These are phyloP conservation scores for Macrophomina pseudophaseolina DNA, from an alignment of 2,329 filamentous ascomycete species.

Conservation along the genomic window DNA sequence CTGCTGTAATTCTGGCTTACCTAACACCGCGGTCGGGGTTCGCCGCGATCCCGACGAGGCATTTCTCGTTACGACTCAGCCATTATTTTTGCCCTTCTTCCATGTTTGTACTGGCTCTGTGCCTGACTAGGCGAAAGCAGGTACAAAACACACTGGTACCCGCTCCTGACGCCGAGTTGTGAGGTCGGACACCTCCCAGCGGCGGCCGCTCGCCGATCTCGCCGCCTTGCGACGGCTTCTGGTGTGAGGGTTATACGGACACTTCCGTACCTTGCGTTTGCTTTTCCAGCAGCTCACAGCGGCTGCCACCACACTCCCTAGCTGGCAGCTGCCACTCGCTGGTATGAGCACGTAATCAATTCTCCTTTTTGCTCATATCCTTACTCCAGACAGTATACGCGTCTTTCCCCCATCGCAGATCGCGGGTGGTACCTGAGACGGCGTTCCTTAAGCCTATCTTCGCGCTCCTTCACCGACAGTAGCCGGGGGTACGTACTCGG, in stretches of 20 bases:
- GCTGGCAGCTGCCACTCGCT: neutral
- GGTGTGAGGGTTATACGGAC: neutral
- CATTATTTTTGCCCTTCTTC: neutral
- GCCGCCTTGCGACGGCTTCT: neutral
- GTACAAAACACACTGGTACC: neutral
- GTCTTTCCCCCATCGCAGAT: conserved; percentile 12
- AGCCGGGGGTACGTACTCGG: conserved; percentile 19
- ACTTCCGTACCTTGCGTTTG: neutral
- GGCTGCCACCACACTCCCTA: neutral
- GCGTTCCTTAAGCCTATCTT: conserved; percentile 13
- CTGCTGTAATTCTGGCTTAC: neutral
- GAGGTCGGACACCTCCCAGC: neutral
- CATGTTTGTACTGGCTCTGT: neutral
- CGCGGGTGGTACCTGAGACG: conserved; percentile 24
- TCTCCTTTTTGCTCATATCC: conserved; percentile 13
- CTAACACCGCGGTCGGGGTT: neutral
- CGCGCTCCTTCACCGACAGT: conserved; percentile 19
- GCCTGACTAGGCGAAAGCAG: neutral
- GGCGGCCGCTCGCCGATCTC: neutral
- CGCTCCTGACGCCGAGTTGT: neutral
- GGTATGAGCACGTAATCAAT: conserved; percentile 19
- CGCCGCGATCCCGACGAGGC: neutral
- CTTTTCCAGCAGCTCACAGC: neutral
- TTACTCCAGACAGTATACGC: conserved; percentile 17
- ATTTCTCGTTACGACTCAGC: neutral